Base-by-base conservation (phyloP, 352 stramenopile species). In the Phytophthora sp. region DNA sequence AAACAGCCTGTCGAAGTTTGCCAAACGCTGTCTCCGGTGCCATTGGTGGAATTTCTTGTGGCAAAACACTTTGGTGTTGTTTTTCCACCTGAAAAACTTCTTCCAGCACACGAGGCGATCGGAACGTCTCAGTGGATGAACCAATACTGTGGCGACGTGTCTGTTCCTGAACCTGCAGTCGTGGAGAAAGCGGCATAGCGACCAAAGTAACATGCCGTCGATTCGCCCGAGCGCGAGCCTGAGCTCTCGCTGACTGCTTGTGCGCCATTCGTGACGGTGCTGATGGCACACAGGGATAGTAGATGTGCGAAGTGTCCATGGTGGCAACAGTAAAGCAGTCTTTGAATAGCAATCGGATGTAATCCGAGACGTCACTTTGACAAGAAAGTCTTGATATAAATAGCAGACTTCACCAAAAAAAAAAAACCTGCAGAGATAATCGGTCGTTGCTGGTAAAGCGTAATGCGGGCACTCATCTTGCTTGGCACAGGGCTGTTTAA, bases 21-120 rank as follows among this genome's bases (percentile, higher is more conserved):
- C 20, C 24, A 9, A 84, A 63, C 3, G 77, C 70, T 7, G 80
- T 58, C 3, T 77, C 75, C 1, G 66, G 73, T 35, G 62, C 65
- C 63, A 82, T 56, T 4, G 15, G 15, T 11, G 33, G 20, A 57
- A 12, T 49, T 3, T 53, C 21, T 38, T 49, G 59, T 7, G 16
- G 11, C 6, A 52, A 30, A 0, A 24, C 29, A 35, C 0, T 20
- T 8, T 58, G 38, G 20, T 63, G 21, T 5, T 59, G 69, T 11
- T 61, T 71, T 44, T 83, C 74, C 26, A 82, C 27, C 8, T 74
- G 57, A 9, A 50, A 56, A 13, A 86, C 57, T 58, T 84, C 57
- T 13, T 66, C 57, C 18, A 80, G 42, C 18, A 82, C 66, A 18
- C 55, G 57, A 26, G 57, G 45, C 15, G 74, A 86, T 20, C 69